These are phyloP conservation scores for Xylaria sp. DNA, from an alignment of 495 filamentous ascomycete species.

Conservation along the genomic window DNA sequence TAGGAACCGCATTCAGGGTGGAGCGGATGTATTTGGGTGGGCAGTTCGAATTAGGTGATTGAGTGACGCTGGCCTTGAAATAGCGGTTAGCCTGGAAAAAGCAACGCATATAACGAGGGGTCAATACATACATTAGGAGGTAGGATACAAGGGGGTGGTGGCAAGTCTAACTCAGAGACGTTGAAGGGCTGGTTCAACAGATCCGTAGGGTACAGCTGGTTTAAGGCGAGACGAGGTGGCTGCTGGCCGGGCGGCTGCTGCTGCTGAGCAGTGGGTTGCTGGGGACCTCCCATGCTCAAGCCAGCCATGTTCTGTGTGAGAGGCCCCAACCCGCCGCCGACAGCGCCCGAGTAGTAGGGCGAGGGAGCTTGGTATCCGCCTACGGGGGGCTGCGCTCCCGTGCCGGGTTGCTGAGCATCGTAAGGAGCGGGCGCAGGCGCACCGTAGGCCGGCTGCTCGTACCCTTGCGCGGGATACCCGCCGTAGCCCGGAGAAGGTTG, in stretches of 20 bases:
- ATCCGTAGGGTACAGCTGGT: conserved; percentile 91
- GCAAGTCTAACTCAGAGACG: conserved; percentile 87
- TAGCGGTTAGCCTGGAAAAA: conserved; percentile 40
- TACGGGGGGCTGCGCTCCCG: conserved; percentile 46
- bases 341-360: conserved; percentile 64
- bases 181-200: conserved; percentile 92
- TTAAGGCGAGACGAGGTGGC: conserved; percentile 67
- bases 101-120: neutral
- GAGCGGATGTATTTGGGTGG: conserved; percentile 94
- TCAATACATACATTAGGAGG: conserved; percentile 72
- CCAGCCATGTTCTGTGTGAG: conserved; percentile 84
- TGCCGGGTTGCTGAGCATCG: conserved; percentile 53
- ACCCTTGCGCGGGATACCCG: conserved; percentile 68
- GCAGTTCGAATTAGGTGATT: conserved; percentile 91
- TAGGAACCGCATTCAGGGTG: conserved; percentile 91
- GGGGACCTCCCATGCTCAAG: conserved; percentile 72
- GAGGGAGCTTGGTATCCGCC: conserved; percentile 72
- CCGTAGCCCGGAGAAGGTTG: conserved; percentile 55
- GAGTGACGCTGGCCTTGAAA: conserved; percentile 83
- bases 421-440: conserved; percentile 54
- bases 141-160: conserved; percentile 88
- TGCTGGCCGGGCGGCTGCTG: conserved; percentile 53
- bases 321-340: conserved; percentile 66
- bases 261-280: conserved; percentile 52
- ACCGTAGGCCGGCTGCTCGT: conserved; percentile 61